These are phyloP conservation scores for Pontederia paniculata DNA, from an alignment of 176 grass and related monocot species.

Conservation along the genomic window DNA sequence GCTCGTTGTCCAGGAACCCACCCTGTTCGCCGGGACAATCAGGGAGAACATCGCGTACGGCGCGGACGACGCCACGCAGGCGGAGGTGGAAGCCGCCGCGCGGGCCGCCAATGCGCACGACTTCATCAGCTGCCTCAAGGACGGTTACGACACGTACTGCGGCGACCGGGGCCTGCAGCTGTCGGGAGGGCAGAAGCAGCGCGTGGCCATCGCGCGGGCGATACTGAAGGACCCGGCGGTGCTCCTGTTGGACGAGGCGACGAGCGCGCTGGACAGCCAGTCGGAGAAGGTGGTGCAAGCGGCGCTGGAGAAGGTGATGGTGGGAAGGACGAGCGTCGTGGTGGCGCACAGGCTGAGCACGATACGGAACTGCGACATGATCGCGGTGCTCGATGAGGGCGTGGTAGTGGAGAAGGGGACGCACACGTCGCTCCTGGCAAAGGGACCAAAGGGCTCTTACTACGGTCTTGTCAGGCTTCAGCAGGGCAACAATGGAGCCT, in stretches of 20 bases:
- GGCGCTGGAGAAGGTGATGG: not conserved
- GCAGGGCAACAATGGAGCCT: too few relatives aligned
- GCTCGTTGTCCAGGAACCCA: too few relatives aligned
- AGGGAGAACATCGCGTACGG: too few relatives aligned
- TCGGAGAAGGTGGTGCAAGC: not conserved
- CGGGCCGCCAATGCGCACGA: not conserved
- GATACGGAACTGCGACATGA: not conserved
- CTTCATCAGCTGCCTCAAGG: not conserved
- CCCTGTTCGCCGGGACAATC: too few relatives aligned
- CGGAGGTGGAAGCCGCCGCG: too few relatives aligned
- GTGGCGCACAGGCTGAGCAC: conserved; percentile 1
- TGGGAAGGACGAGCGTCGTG: not conserved
- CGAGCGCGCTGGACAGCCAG: conserved; percentile 4
- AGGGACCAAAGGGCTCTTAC: not conserved
- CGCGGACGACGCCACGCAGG: too few relatives aligned
- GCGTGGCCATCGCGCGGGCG: conserved; percentile 59
- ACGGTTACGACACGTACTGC: not conserved
- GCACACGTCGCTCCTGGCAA: not conserved
- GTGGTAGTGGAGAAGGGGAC: not conserved
- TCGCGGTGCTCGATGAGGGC: not conserved
- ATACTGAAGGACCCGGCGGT: conserved; percentile 48
- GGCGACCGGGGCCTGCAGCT: conserved; percentile 26
- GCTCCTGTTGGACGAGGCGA: conserved; percentile 7
- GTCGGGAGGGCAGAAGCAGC: conserved; percentile 79
- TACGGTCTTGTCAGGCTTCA: not conserved